phyloP scores from a whole-genome alignment of 1,139 yeast species.

The Casaregolazyma lundiana region DNA sequence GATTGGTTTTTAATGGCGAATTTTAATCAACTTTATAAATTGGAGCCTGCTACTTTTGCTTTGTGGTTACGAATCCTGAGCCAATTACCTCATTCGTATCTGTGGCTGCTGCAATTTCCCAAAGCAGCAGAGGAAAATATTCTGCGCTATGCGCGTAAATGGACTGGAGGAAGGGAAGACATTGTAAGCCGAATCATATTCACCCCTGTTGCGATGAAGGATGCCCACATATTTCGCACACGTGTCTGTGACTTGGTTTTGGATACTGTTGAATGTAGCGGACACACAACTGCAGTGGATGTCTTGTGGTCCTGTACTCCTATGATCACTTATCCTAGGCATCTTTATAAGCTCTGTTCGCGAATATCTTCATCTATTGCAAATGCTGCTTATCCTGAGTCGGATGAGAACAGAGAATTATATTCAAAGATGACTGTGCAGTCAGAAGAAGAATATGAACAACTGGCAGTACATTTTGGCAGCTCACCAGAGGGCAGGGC shows the following conservation, averaged over 20 bases:
- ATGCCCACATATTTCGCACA: slow-evolving; percentile 30
- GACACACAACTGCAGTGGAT: slow-evolving; percentile 37
- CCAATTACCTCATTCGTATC: slow-evolving; percentile 28
- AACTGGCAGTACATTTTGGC: slow-evolving; percentile 25
- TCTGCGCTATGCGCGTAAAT: slow-evolving; percentile 24
- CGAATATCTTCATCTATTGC: slow-evolving; percentile 33
- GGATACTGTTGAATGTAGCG: slow-evolving; percentile 37
- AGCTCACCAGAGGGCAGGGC: slow-evolving; percentile 18
- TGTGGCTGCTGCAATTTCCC: slow-evolving; percentile 35
- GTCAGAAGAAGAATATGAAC: slow-evolving; percentile 29
- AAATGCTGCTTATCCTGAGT: slow-evolving; percentile 25
- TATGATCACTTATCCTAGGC: slow-evolving; percentile 31
- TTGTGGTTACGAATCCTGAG: slow-evolving; percentile 31
- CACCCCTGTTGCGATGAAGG: slow-evolving; percentile 34
- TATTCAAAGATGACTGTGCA: slow-evolving; percentile 23
- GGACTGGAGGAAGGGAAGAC: slow-evolving; percentile 27
- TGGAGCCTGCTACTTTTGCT: slow-evolving; percentile 32
- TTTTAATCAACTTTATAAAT: slow-evolving; percentile 35
- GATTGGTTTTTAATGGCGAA: slow-evolving; percentile 32
- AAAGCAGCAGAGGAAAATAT: slow-evolving; percentile 29
- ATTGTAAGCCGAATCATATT: slow-evolving; percentile 28
- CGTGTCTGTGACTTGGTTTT: slow-evolving; percentile 32
- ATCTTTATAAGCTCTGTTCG: slow-evolving; percentile 32
- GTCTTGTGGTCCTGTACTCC: slow-evolving; percentile 36
- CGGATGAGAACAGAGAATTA: slow-evolving; percentile 18